Base-by-base conservation (phyloP, 352 stramenopile species). In the Thalassiosira oceanica region DNA sequence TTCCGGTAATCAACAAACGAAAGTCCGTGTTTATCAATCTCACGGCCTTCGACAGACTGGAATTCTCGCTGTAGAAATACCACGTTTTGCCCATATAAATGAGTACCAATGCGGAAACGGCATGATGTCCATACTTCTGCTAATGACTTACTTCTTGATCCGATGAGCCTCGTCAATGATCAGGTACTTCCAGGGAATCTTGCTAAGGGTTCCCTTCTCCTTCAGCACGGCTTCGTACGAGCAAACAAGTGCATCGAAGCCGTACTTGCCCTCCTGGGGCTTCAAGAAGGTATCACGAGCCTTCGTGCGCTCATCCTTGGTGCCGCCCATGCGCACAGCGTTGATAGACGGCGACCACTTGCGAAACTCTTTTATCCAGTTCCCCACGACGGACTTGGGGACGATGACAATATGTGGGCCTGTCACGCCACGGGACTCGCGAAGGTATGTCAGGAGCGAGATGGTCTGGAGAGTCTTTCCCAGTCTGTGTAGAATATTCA, bases 111-210 rank as follows among this genome's bases (percentile, higher is more conserved):
- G n/a, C n/a, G n/a, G n/a, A n/a, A n/a, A n/a, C n/a, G n/a, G n/a
- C n/a, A n/a, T n/a, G n/a, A n/a, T n/a, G n/a, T n/a, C n/a, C n/a
- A n/a, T n/a, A n/a, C n/a, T n/a, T n/a, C n/a, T n/a, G n/a, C 64
- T 98, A 96, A 78, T n/a, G n/a, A n/a, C n/a, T n/a, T n/a, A n/a
- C n/a, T 99, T 99, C 89, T 99, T 99, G 24, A 99, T 89, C 48
- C 96, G 89, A 67, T 99, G 96, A 6, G 95, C 96, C 79, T 99
- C 96, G 75, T 99, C 96, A 78, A 99, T 98, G 26, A 99, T 92
- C 55, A 99, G 54, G 67, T 99, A 99, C 33, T 88, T 90, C 96
- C 96, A 96, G 71, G 95, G 92, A 83, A 98, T 96, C 71, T 97
- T 97, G 74, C 92, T 91, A 43, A 99, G 45, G 8, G 70, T 61